Conservation (phyloP, 805 yeast genomes). For the Ogataea allantospora region DNA sequence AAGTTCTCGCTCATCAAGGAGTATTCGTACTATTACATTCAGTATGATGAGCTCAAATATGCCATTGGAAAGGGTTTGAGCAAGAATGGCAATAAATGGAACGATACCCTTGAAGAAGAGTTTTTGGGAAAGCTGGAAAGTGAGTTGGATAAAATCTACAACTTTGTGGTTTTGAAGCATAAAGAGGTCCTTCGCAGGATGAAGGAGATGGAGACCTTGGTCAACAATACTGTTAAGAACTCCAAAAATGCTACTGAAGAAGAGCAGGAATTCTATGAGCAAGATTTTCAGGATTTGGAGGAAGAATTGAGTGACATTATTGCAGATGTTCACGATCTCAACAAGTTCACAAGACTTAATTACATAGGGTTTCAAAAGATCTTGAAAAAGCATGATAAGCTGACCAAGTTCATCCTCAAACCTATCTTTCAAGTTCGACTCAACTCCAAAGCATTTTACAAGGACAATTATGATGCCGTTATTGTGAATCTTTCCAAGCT, state of each 20-base stretch:
- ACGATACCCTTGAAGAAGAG: constrained; percentile 73
- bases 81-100: constrained; percentile 61
- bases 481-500: constrained; percentile 86
- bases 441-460: constrained; percentile 92
- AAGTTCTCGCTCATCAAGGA: constrained; percentile 86
- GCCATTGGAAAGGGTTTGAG: constrained; percentile 69
- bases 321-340: constrained; percentile 96
- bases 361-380: constrained; percentile 97
- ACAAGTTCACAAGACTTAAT: constrained; percentile 88
- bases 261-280: constrained; percentile 43
- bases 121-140: constrained; percentile 73
- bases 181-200: constrained; percentile 84
- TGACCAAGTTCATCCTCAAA: constrained; percentile 72
- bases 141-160: constrained; percentile 90
- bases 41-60: constrained; percentile 87
- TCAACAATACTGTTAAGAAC: constrained; percentile 52
- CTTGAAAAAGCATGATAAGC: constrained; percentile 93
- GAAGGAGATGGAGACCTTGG: constrained; percentile 74
- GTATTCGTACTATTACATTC: constrained; percentile 85
- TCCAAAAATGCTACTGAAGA: constrained; percentile 39
- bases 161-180: constrained; percentile 84
- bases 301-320: constrained; percentile 81
- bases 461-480: constrained; percentile 86
- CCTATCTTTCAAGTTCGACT: constrained; percentile 93
- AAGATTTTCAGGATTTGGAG: constrained; percentile 71